These are phyloP conservation scores for Cylindrotheca fusiformis DNA, from an alignment of 108 stramenopile species.

Conservation along the genomic window DNA sequence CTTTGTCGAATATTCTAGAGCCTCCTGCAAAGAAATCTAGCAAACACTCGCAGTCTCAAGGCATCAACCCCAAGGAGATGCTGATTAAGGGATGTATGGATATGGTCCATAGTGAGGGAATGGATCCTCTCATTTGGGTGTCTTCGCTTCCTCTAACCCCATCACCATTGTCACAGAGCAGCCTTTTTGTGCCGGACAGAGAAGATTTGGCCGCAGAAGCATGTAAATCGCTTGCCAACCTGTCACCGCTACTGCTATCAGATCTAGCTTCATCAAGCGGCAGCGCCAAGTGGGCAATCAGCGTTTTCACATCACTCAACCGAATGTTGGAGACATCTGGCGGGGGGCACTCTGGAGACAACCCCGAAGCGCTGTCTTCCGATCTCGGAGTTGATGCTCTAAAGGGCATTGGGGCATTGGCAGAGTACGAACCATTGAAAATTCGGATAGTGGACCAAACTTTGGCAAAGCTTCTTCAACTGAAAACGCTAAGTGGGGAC, in stretches of 20 bases:
- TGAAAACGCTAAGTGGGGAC: slow-evolving; percentile 31
- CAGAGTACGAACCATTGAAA: slow-evolving; percentile 55
- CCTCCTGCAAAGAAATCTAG: slow-evolving; percentile 13
- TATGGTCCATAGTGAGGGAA: slow-evolving; percentile 45
- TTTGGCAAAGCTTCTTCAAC: slow-evolving; percentile 40
- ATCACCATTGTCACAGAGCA: slow-evolving; percentile 13
- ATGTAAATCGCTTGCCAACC: slow-evolving; percentile 47
- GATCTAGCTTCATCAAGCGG: slow-evolving; percentile 32
- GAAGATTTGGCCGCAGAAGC: slow-evolving; percentile 46
- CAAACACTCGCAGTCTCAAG: background rate
- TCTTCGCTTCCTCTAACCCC: slow-evolving; percentile 33
- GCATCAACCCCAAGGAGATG: slow-evolving; percentile 17
- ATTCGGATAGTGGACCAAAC: slow-evolving; percentile 49
- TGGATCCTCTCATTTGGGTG: slow-evolving; percentile 42
- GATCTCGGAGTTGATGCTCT: slow-evolving; percentile 45
- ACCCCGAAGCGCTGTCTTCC: background rate
- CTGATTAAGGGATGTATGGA: slow-evolving; percentile 38
- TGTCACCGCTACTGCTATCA: slow-evolving; percentile 56
- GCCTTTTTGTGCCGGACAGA: slow-evolving; percentile 15
- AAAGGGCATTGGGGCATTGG: slow-evolving; percentile 49
- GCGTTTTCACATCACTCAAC: slow-evolving; percentile 40
- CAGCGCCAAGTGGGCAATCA: slow-evolving; percentile 33
- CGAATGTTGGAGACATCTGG: slow-evolving; percentile 18
- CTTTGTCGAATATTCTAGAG: slow-evolving; percentile 56
- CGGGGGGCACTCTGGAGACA: slow-evolving; percentile 1